Percentiles rank a stretch among this genome's conserved stretches.
Conservation (phyloP, 805 yeast species). For the Trichomonascus vanleenenianus region DNA sequence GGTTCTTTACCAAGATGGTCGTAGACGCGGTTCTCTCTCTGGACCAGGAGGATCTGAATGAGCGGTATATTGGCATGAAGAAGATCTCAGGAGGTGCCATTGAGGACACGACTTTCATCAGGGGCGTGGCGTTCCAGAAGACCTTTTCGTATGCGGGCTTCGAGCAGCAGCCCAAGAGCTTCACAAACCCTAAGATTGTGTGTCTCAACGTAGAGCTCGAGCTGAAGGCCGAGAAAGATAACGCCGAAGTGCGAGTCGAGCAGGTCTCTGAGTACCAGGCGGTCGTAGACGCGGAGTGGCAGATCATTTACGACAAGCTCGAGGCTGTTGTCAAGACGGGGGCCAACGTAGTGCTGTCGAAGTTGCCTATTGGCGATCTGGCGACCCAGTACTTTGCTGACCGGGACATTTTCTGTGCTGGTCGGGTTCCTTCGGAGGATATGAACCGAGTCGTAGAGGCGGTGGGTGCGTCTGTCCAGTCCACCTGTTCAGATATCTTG, state of each 20-base stretch:
- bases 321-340: slow-evolving; percentile 78
- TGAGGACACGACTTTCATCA: slow-evolving; percentile 82
- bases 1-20: slow-evolving; percentile 90
- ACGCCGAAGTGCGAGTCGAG: slow-evolving; percentile 95
- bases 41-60: slow-evolving; percentile 81
- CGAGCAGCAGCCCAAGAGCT: slow-evolving; percentile 93
- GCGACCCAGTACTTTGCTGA: slow-evolving; percentile 99
- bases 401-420: slow-evolving; percentile 93
- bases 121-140: slow-evolving; percentile 96
- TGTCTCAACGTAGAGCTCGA: slow-evolving; percentile 89
- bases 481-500: slow-evolving; percentile 53
- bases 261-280: slow-evolving; percentile 91
- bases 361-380: slow-evolving; percentile 94
- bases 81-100: slow-evolving; percentile 94
- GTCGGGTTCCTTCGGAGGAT: slow-evolving; percentile 83
- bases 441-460: slow-evolving; percentile 89
- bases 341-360: slow-evolving; percentile 86
- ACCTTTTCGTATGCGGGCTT: slow-evolving; percentile 97
- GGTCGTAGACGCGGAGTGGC: slow-evolving; percentile 99
- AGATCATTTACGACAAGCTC: slow-evolving; percentile 78
- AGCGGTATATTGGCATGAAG: slow-evolving; percentile 85
- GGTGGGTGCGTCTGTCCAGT: slow-evolving; percentile 86
- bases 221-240: slow-evolving; percentile 96
- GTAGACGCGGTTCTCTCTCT: slow-evolving; percentile 89
- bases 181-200: slow-evolving; percentile 71